Percentiles rank a stretch among this genome's conserved stretches.
Conservation (phyloP, 202 grass and related monocot species). For the Panicum virgatum region DNA sequence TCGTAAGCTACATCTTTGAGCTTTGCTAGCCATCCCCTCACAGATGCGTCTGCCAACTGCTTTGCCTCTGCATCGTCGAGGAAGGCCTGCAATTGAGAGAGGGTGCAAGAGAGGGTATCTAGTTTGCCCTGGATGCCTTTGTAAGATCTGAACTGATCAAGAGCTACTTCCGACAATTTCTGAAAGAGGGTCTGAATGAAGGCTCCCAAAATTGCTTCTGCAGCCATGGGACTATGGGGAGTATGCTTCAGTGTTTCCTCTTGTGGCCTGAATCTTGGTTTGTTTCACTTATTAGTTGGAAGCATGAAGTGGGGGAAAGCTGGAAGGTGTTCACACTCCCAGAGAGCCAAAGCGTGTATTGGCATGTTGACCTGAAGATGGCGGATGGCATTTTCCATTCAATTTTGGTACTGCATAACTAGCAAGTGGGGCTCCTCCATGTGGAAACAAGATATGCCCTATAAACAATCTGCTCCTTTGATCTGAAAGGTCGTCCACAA, state of each 20-base stretch:
- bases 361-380: conserved; percentile 2
- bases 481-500: background rate
- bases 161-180: conserved; percentile 51
- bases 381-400: conserved; percentile 16
- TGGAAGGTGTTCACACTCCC: background rate
- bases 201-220: conserved; percentile 66
- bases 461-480: background rate
- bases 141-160: conserved; percentile 55
- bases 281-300: conserved; percentile 20
- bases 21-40: conserved; percentile 61
- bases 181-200: conserved; percentile 79
- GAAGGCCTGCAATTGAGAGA: conserved; percentile 53
- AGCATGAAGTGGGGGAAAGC: conserved; percentile 1
- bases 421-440: background rate
- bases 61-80: conserved; percentile 74
- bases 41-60: conserved; percentile 48
- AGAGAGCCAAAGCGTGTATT: conserved; percentile 17
- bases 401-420: background rate
- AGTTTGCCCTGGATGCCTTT: conserved; percentile 53
- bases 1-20: conserved; percentile 66
- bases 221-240: conserved; percentile 51
- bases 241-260: conserved; percentile 1
- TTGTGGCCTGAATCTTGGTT: background rate
- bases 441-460: conserved; percentile 15
- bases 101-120: conserved; percentile 47